Evolutionary conservation across 225 moss, liverwort and hornwort genomes (phyloP).

Genomic region (Thuidium tamariscinum): DNA sequence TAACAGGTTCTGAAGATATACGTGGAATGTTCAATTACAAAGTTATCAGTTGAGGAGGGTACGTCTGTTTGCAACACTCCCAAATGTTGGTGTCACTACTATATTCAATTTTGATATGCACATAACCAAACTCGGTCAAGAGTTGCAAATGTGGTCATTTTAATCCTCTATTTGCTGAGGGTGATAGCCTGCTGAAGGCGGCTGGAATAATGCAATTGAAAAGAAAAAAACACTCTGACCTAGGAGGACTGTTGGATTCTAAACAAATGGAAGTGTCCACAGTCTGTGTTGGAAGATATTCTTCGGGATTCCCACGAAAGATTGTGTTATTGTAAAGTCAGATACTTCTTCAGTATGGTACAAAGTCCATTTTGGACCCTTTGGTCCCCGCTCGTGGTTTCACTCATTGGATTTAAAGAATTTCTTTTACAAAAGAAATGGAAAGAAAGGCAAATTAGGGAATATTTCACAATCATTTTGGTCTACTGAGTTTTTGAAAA

Average conservation of each 20-base stretch:
- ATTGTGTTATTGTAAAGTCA: neutral
- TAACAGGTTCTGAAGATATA: neutral
- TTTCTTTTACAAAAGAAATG: neutral
- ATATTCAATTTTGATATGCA: neutral
- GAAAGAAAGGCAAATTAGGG: neutral
- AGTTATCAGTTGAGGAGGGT: neutral
- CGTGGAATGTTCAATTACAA: neutral
- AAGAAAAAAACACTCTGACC: neutral
- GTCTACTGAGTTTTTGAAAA: neutral
- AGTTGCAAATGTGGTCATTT: neutral
- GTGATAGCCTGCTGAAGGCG: neutral
- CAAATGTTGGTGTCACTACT: neutral
- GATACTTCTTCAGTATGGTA: neutral
- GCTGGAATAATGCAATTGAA: neutral
- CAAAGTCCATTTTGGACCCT: neutral
- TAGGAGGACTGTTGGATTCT: neutral
- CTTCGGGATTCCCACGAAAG: neutral
- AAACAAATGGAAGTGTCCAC: neutral
- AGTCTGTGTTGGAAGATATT: neutral
- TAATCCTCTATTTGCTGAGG: neutral
- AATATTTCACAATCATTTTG: neutral
- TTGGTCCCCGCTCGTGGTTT: neutral
- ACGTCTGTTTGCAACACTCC: neutral
- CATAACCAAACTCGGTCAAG: neutral
- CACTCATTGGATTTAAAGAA: neutral